A percentile compares a stretch with the other conserved stretches of the same genome.
phyloP scores from a whole-genome alignment of 805 yeast species.

The Schwanniomyces vanrijiae region DNA sequence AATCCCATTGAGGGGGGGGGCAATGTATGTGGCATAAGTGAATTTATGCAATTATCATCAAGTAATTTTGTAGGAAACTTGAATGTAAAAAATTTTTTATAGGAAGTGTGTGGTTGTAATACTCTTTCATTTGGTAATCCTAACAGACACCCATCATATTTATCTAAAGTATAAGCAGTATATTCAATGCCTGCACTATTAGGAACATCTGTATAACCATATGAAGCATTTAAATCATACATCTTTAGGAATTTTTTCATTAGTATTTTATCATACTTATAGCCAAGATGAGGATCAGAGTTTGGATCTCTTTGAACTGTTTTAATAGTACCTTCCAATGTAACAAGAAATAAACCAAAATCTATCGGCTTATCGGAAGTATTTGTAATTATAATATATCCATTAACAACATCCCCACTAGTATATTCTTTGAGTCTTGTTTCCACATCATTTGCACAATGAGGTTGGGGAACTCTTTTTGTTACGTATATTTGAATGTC shows the following conservation, averaged over 20 bases:
- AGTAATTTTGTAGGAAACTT: slow-evolving; percentile 54
- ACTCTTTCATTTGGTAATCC: slow-evolving; percentile 53
- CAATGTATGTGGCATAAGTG: slow-evolving; percentile 34
- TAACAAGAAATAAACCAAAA: slow-evolving; percentile 46
- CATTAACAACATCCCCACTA: slow-evolving; percentile 42
- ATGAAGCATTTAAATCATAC: slow-evolving; percentile 62
- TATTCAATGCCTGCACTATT: slow-evolving; percentile 51
- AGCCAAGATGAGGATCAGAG: slow-evolving; percentile 9
- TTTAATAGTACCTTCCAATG: slow-evolving; percentile 48
- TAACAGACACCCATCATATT: slow-evolving; percentile 44
- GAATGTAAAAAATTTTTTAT: slow-evolving; percentile 60
- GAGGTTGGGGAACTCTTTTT: slow-evolving; percentile 50
- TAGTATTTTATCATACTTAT: slow-evolving; percentile 28
- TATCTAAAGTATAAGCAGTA: slow-evolving; percentile 43
- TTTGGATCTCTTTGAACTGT: slow-evolving; percentile 22
- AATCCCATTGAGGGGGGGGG: slow-evolving; percentile 47
- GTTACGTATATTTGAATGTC: slow-evolving; percentile 52
- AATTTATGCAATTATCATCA: slow-evolving; percentile 52
- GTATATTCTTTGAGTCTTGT: slow-evolving; percentile 46
- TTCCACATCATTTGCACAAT: slow-evolving; percentile 38
- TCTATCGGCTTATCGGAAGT: slow-evolving; percentile 42
- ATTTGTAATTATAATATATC: slow-evolving; percentile 49
- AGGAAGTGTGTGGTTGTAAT: slow-evolving; percentile 47
- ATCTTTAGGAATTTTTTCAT: slow-evolving; percentile 55
- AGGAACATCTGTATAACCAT: slow-evolving; percentile 48